A percentile compares a stretch with the other conserved stretches of the same genome.
Evolutionary conservation across 2,329 filamentous ascomycete species (phyloP).

Genomic region (Sporothrix phasma): DNA sequence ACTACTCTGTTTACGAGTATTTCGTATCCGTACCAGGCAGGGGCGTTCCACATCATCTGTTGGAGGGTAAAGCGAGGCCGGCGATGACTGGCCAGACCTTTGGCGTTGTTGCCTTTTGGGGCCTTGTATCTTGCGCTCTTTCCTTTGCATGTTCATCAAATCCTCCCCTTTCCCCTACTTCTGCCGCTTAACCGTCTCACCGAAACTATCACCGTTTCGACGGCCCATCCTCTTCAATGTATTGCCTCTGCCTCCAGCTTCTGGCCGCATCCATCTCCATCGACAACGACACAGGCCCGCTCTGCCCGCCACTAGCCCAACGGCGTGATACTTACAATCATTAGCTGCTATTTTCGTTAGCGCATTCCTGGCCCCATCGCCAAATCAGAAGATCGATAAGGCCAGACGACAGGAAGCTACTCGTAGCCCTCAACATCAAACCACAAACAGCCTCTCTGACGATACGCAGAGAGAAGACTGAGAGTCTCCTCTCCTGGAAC

Average conservation of each 20-base stretch:
- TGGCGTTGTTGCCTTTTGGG: neutral
- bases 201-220: too few relatives aligned
- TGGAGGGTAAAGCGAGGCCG: constrained; percentile 5
- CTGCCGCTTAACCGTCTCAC: neutral
- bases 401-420: neutral
- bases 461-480: neutral
- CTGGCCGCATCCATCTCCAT: too few relatives aligned
- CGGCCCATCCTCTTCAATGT: too few relatives aligned
- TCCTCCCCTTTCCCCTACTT: neutral
- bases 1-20: neutral
- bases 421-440: neutral
- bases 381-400: constrained; percentile 11
- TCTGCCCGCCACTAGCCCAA: neutral
- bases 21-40: neutral
- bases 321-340: neutral
- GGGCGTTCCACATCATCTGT: neutral
- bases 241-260: too few relatives aligned
- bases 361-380: neutral
- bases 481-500: neutral
- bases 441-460: neutral
- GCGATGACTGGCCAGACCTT: neutral
- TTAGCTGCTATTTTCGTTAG: constrained; percentile 10
- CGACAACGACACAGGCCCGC: neutral
- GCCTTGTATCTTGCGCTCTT: neutral
- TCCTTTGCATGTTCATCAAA: neutral